Base-by-base conservation (phyloP, 179 eudicot species). In the Spergularia azorica region DNA sequence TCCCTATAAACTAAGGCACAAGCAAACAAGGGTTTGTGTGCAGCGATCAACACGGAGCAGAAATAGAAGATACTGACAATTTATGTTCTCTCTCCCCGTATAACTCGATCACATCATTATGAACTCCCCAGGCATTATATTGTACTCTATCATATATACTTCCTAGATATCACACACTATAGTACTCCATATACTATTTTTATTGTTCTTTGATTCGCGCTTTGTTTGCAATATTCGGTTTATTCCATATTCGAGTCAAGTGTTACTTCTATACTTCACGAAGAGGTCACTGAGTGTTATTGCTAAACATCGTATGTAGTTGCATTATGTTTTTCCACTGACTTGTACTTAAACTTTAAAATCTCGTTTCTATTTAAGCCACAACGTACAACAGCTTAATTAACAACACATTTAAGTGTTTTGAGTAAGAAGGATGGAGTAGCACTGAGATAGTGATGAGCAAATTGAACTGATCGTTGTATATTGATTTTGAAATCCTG, bases 11-110 rank as follows among this genome's bases (percentile, higher is more conserved):
- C 52, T 64, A 77, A 69, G 50, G 79, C 84, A 74, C 48, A 78
- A 82, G 76, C 68, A 70, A 69, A 74, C 79, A 82, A 82, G 73
- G 77, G 66, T 63, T 74, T 68, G 76, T 82, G 78, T 69, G 79
- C 79, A 82, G 85, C 85, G 82, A 79, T 76, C 50, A 82, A 79
- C 62, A 82, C 82, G 85, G 85, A 82, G 80, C 71, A 82, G 77
- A 82, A 79, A 75, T 75, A 76, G 85, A 82, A 79, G 82, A 79
- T 71, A 60, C 85, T 79, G 79, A 76, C 82, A 82, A 71, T 79
- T 74, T 82, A 74, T 71, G 77, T 82, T 79, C 74, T 79, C 36
- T 82, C 65, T 61, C 82, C 75, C 36, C 82, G 71, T 79, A 39
- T 65, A 79, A 75, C 79, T 71, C 79, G 77, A 82, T 78, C 82